phyloP scores from a whole-genome alignment of 225 moss, liverwort and hornwort genomes.

The Sphagnum tenellum region DNA sequence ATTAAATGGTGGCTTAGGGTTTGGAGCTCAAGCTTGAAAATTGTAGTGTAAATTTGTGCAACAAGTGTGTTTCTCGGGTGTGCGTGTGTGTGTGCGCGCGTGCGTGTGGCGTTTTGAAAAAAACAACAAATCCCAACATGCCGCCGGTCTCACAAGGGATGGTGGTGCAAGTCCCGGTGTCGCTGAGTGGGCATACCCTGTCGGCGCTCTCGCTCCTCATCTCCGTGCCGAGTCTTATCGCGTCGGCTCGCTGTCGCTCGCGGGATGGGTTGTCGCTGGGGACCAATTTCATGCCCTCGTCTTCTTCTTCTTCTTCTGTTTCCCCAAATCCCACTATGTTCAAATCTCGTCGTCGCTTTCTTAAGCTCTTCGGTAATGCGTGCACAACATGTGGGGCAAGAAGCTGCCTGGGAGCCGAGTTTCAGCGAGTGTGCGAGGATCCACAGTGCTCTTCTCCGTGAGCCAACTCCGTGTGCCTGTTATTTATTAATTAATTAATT shows the following conservation, averaged over 20 bases:
- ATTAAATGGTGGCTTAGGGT: too few relatives aligned
- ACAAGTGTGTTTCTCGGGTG: too few relatives aligned
- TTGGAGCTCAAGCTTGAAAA: too few relatives aligned
- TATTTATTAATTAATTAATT: not conserved
- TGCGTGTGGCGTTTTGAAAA: too few relatives aligned
- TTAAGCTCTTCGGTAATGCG: slow-evolving; percentile 28
- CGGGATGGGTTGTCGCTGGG: slow-evolving; percentile 6
- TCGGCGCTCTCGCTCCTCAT: slow-evolving; percentile 33
- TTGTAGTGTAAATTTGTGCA: too few relatives aligned
- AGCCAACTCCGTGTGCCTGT: slow-evolving; percentile 7
- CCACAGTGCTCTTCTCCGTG: slow-evolving; percentile 8
- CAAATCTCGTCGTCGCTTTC: slow-evolving; percentile 33
- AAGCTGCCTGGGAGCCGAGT: slow-evolving; percentile 7
- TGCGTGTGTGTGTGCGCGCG: too few relatives aligned
- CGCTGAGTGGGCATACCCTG: slow-evolving; percentile 11
- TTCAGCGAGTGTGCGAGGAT: slow-evolving; percentile 12
- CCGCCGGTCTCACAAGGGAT: slow-evolving; percentile 37
- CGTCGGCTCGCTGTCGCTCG: slow-evolving; percentile 15
- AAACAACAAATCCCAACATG: slow-evolving; percentile 7
- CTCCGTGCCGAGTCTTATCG: slow-evolving; percentile 16
- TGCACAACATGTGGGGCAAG: slow-evolving; percentile 22
- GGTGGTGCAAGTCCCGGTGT: slow-evolving; percentile 12
- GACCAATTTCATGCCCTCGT: slow-evolving; percentile 7
- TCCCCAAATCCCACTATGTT: not conserved
- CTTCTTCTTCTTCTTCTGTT: slow-evolving; percentile 11